Evolutionary conservation across 2,329 filamentous ascomycete genomes (phyloP).

Genomic region (Trichoderma sp.): DNA sequence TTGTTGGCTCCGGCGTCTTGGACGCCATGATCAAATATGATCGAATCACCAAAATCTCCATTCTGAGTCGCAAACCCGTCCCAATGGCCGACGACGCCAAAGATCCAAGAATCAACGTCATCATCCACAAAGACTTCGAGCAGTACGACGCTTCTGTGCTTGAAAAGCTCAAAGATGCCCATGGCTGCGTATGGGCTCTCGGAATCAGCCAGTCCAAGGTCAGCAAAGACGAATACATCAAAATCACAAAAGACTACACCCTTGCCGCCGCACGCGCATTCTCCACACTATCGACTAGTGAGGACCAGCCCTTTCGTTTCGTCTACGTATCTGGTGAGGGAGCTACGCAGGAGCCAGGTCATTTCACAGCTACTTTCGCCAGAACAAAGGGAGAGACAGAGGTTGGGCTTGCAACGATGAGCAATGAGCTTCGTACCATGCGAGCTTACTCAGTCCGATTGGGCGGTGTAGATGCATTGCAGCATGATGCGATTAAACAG

Average conservation of each 20-base stretch:
- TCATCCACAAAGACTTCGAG: background rate
- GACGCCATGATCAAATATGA: background rate
- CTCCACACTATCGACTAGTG: background rate
- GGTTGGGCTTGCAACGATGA: background rate
- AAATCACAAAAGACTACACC: slow-evolving; percentile 66
- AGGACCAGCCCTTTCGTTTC: background rate
- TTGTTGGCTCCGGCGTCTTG: background rate
- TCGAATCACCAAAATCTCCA: background rate
- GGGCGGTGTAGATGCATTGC: background rate
- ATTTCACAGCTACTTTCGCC: background rate
- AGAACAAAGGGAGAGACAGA: background rate
- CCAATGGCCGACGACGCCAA: background rate
- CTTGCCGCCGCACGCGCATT: slow-evolving; percentile 46
- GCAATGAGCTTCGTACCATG: background rate
- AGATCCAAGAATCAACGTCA: background rate
- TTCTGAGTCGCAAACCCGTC: background rate
- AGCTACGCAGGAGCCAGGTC: background rate
- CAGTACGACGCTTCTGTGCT: background rate
- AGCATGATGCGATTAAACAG: background rate
- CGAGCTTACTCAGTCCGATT: background rate
- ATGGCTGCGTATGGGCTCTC: slow-evolving; percentile 31
- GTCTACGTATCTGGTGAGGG: background rate
- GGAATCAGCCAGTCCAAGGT: slow-evolving; percentile 63
- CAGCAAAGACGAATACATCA: slow-evolving; percentile 62
- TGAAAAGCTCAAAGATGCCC: background rate